phyloP scores from a whole-genome alignment of 148 eudicot species.

The Hydrangea macrophylla region DNA sequence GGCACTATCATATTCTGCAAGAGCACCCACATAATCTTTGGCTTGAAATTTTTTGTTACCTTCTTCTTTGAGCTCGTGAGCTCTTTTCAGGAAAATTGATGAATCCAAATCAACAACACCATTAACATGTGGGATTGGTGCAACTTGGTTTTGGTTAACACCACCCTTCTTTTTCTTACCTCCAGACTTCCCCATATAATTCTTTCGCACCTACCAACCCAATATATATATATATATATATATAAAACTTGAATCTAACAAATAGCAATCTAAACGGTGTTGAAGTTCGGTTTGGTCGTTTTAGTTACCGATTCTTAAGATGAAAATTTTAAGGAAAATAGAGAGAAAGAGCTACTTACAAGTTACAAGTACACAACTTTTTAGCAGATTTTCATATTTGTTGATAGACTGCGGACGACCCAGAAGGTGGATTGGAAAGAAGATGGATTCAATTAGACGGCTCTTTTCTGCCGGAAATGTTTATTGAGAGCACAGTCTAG shows the following conservation, averaged over 20 bases:
- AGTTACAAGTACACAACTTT: not conserved
- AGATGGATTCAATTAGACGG: not conserved
- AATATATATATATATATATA: too few species aligned
- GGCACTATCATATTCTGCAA: conserved; percentile 77
- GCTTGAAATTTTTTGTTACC: conserved; percentile 73
- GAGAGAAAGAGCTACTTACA: conserved; percentile 17
- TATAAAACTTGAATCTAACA: not conserved
- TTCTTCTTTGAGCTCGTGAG: conserved; percentile 88
- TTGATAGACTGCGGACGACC: conserved; percentile 12
- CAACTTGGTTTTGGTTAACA: conserved; percentile 38
- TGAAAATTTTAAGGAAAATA: not conserved
- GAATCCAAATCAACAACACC: conserved; percentile 56
- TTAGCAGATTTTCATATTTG: conserved; percentile 5
- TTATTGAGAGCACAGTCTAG: not conserved
- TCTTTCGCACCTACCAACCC: conserved; percentile 9
- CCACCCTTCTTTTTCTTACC: conserved; percentile 77
- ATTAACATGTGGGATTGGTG: conserved; percentile 32
- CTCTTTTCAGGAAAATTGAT: conserved; percentile 65
- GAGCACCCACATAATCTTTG: conserved; percentile 72
- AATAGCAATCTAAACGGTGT: not conserved
- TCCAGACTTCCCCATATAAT: conserved; percentile 88
- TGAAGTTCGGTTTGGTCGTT: not conserved
- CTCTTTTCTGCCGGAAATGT: not conserved
- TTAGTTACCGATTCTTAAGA: not conserved
- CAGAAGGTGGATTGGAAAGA: conserved; percentile 13